These are phyloP conservation scores for Inonotus obliquus DNA, from an alignment of 1,284 basidiomycete genomes.

Conservation along the genomic window DNA sequence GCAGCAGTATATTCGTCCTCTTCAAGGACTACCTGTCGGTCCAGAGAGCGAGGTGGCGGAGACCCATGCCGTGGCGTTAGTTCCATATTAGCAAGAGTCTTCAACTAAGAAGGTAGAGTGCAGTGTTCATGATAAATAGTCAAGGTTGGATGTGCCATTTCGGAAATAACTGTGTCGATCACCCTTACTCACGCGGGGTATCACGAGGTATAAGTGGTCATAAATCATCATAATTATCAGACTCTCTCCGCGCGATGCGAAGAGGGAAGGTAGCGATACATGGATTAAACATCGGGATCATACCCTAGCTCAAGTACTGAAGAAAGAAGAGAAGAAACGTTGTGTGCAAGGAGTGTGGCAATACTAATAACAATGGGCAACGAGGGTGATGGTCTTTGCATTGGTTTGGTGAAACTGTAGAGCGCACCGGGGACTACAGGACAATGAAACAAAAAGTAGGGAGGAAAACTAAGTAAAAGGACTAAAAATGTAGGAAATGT, in stretches of 20 bases:
- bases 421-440: constrained; percentile 10
- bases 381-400: constrained; percentile 6
- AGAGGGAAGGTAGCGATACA: constrained; percentile 20
- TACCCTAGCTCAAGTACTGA: constrained; percentile 8
- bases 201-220: not conserved
- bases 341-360: constrained; percentile 15
- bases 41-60: constrained; percentile 50
- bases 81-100: constrained; percentile 1
- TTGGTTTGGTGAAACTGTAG: not conserved
- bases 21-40: constrained; percentile 71
- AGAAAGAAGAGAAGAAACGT: constrained; percentile 6
- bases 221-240: constrained; percentile 12
- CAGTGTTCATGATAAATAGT: not conserved
- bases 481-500: not conserved
- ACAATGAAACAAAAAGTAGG: not conserved
- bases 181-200: not conserved
- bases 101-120: not conserved
- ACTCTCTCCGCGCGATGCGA: constrained; percentile 2
- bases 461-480: not conserved
- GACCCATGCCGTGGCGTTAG: not conserved
- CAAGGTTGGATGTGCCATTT: not conserved
- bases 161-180: not conserved
- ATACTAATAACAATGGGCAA: constrained; percentile 15
- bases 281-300: constrained; percentile 15
- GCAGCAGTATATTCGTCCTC: constrained; percentile 95